Evolutionary conservation across 139 green algal species (phyloP).

Genomic region (Spirogloea muscicola): DNA sequence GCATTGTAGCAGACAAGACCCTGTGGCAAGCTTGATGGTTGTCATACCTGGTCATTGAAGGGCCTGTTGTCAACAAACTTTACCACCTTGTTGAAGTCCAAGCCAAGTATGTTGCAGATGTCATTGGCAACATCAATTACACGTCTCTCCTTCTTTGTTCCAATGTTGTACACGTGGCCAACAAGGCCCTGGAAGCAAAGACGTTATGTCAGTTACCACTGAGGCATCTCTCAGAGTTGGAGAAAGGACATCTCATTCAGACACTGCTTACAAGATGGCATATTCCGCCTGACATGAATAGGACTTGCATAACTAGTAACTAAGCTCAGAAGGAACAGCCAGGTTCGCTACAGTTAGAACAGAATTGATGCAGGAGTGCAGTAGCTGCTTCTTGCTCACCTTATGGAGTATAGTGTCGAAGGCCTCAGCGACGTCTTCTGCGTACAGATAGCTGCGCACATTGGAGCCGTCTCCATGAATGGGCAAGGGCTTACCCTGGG

Average conservation of each 20-base stretch:
- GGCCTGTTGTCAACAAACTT: constrained; percentile 49
- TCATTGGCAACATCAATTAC: constrained; percentile 77
- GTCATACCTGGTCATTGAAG: constrained; percentile 64
- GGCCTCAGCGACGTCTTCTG: constrained; percentile 80
- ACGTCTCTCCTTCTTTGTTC: constrained; percentile 84
- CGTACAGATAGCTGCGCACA: constrained; percentile 61
- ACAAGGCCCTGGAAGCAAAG: constrained; percentile 26
- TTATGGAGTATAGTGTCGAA: constrained; percentile 48
- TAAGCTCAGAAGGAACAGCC: no score
- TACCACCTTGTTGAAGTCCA: constrained; percentile 59
- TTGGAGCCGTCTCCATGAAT: constrained; percentile 63
- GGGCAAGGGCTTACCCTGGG: constrained; percentile 64
- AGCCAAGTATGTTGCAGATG: constrained; percentile 54
- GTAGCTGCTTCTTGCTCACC: no score
- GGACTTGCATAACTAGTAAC: no score
- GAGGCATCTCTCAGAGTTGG: no score
- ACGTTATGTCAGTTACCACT: no score
- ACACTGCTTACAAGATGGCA: no score
- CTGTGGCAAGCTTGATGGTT: no score
- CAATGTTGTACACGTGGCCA: constrained; percentile 96
- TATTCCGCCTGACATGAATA: no score
- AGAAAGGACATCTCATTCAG: no score
- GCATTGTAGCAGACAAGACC: no score
- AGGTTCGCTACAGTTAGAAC: no score
- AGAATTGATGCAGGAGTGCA: no score